Base-by-base conservation (phyloP, 192 early-diverging fungal species). In the Coemansia sp. region DNA sequence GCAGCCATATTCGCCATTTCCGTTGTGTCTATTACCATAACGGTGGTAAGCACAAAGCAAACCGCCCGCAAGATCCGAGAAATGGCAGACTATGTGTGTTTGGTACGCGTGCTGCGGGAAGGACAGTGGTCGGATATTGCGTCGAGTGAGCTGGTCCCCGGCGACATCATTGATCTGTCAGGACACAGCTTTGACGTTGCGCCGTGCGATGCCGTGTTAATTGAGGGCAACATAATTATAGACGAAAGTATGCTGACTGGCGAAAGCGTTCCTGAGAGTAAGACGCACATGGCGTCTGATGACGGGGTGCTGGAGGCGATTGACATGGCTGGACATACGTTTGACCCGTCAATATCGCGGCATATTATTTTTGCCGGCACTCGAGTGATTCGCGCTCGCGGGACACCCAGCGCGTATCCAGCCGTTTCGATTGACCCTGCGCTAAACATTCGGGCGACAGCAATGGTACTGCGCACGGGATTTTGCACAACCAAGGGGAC, bases 221-320 rank as follows among this genome's bases (percentile, higher is more conserved):
- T 98, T 5, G 82, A 89, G 18, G 98, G 98, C 24, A 92, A 93
- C 61, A 95, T 93, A 62, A 95, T 99, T 49, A 87, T 98, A 38
- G 96, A 97, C 77, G 98, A 98, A 76, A 91, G 86, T 61, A 96
- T 98, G 94, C 82, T 99, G 19, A 99, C 98, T 4, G 98, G 98
- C 23, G 98, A 99, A 70, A 92, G 91, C 29, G 81, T 97, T 0
- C 94, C 95, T 5, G 93, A 98, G 19, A 91, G 89, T 21, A 99
- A 99, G 67, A 71, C 73, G 5, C 86, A 94, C 1, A 81, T 95
- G 5, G 60, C 38, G 3, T 24, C 19, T 5, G 28, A 10, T 42
- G 60, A 19, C 22, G 4, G 16, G 18, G 31, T 69, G 1, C 31
- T 79, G 2, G 32, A 63, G 42, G n/a, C 35, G 0, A 60, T 80